Evolutionary conservation across 2,329 filamentous ascomycete species (phyloP), one percentile per base, ranked within the genome.

Genomic region (Aspergillus viridinutans): DNA sequence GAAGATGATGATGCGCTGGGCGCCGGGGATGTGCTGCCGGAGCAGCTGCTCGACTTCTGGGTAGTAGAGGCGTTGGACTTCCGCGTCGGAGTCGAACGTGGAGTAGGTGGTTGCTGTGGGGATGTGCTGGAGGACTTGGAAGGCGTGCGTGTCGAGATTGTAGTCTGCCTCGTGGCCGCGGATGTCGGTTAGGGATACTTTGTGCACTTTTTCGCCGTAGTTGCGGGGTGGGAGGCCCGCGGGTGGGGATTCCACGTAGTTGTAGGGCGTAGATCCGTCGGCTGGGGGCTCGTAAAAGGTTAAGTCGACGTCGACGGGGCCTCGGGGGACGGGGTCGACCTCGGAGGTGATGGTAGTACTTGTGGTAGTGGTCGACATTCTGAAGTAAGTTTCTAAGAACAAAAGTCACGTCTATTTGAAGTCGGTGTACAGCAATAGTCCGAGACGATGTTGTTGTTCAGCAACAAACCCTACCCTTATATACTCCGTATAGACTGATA

Each of bases 21-120:
- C 81, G 53, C 88, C 89, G 0, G 87, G 85, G 17, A 95, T 79
- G 56, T 84, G 74, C 14, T 84, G 76, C 2, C 92, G 76, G 0
- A 97, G 78, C 26, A 96, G 77, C 50, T 81, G 72, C 74, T 92
- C 88, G 8, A 96, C 84, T 70, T 96, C 91, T 0, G 90, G 88
- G 77, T 97, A 97, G 80, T 96, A 97, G 54, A 85, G 81, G 1
- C 76, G 67, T 67, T 83, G 76, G 73, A 97, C 84, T 10, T 80
- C 83, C 66, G 92, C 88, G 70, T 90, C 85, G 3, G 73, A 73
- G 72, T 93, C 95, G 43, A 84, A 81, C 12, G 73, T 77, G 65
- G 83, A 79, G 50, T 78, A 77, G 43, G 76, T 76, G 32, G 82
- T 76, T 2, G 82, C 81, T 1, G 83, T 80, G 0, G 85, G 78